Percentiles rank a stretch among this genome's conserved stretches.
phyloP scores from a whole-genome alignment of 1,139 yeast genomes.

The Arxiozyma slooffiae region DNA sequence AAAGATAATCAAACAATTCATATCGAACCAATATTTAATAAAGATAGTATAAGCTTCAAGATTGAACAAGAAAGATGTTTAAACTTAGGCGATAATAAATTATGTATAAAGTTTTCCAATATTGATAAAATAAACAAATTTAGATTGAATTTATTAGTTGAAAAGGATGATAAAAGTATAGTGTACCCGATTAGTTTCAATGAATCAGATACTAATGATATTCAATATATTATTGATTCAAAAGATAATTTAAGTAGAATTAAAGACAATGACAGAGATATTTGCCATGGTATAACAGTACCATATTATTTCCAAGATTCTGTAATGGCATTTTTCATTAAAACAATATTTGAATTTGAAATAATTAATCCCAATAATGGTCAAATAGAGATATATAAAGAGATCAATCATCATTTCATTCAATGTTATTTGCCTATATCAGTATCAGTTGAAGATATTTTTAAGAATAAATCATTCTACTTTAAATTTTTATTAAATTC shows the following conservation, averaged over 20 bases:
- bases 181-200: slow-evolving; percentile 14
- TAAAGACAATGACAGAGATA: neutral
- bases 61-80: slow-evolving; percentile 14
- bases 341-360: slow-evolving; percentile 5
- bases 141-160: slow-evolving; percentile 9
- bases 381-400: slow-evolving; percentile 8
- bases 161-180: slow-evolving; percentile 1
- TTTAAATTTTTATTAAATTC: slow-evolving; percentile 27
- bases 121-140: slow-evolving; percentile 6
- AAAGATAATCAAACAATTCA: slow-evolving; percentile 5
- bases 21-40: slow-evolving; percentile 15
- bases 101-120: slow-evolving; percentile 14
- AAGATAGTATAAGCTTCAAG: slow-evolving; percentile 13
- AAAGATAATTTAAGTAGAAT: neutral
- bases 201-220: neutral
- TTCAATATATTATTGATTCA: neutral
- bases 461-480: slow-evolving; percentile 20
- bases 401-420: slow-evolving; percentile 10
- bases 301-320: slow-evolving; percentile 16
- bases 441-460: slow-evolving; percentile 29
- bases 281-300: slow-evolving; percentile 3
- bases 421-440: slow-evolving; percentile 23
- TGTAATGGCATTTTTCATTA: slow-evolving; percentile 13
- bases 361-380: neutral
- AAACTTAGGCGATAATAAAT: slow-evolving; percentile 15